phyloP scores from a whole-genome alignment of 805 yeast genomes.

The Brettanomyces sp. region DNA sequence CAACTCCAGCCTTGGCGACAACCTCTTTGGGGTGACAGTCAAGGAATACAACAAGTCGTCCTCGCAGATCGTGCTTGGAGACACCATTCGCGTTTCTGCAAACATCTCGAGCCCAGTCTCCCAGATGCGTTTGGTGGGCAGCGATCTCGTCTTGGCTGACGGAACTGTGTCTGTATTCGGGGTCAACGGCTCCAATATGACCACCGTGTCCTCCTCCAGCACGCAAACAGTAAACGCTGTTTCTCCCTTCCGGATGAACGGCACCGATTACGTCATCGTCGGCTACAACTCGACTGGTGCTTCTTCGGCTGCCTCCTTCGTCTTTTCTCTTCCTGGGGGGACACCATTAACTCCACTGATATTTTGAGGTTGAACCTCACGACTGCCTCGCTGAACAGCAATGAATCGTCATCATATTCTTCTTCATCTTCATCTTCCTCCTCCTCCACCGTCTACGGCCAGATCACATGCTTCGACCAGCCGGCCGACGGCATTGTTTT shows the following conservation, averaged over 20 bases:
- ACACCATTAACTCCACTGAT: constrained; percentile 26
- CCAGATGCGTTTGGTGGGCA: constrained; percentile 16
- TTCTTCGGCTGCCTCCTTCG: neutral
- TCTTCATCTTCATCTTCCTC: too few species aligned
- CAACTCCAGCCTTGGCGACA: constrained; percentile 26
- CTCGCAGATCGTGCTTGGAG: constrained; percentile 5
- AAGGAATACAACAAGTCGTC: constrained; percentile 12
- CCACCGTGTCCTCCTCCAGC: too few species aligned
- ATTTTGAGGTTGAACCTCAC: constrained; percentile 22
- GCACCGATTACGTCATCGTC: constrained; percentile 33
- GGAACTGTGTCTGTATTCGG: neutral
- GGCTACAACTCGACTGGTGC: constrained; percentile 16
- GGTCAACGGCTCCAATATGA: too few species aligned
- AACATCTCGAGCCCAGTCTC: constrained; percentile 32
- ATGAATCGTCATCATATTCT: too few species aligned
- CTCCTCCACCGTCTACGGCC: constrained; percentile 12
- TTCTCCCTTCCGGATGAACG: constrained; percentile 23
- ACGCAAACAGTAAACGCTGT: too few species aligned
- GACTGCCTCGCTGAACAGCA: too few species aligned
- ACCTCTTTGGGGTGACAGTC: constrained; percentile 27
- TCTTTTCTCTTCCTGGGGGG: constrained; percentile 27
- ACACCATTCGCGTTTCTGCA: constrained; percentile 18
- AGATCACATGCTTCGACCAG: constrained; percentile 12
- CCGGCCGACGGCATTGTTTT: constrained; percentile 9
- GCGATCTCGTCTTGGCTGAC: constrained; percentile 38